Conservation (phyloP, 129 eudicot genomes). For the Centaurea solstitialis region DNA sequence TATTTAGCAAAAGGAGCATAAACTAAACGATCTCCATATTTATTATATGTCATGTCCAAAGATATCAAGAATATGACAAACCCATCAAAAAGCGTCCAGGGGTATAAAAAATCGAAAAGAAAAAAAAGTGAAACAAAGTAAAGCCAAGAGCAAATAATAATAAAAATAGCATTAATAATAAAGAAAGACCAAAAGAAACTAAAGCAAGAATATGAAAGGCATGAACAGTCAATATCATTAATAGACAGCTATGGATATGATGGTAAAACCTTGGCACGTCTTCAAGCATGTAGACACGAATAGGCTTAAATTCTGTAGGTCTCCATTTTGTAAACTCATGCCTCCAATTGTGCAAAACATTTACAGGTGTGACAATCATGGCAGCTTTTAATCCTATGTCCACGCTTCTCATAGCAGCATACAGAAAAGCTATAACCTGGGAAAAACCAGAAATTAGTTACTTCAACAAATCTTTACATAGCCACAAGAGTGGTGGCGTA, state of each 20-base stretch:
- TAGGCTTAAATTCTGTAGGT: conserved; percentile 83
- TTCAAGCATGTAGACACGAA: conserved; percentile 87
- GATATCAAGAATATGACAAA: not conserved
- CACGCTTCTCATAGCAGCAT: conserved; percentile 92
- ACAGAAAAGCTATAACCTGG: conserved; percentile 89
- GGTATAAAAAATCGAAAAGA: not conserved
- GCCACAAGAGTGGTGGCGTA: too few species aligned
- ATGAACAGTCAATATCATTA: not conserved
- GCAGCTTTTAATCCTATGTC: conserved; percentile 84
- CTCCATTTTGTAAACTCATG: conserved; percentile 86
- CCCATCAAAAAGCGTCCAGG: not conserved
- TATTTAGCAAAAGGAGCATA: too few species aligned
- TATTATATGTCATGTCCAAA: not conserved
- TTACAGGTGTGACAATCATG: conserved; percentile 88
- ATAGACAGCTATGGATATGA: not conserved
- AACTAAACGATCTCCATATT: not conserved
- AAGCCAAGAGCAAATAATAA: conserved; percentile 33
- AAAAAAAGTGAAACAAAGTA: not conserved
- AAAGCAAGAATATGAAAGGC: not conserved
- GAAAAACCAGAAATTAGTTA: conserved; percentile 14
- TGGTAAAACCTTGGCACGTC: conserved; percentile 76
- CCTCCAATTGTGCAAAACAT: conserved; percentile 96
- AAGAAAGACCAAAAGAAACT: not conserved
- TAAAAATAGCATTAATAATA: not conserved
- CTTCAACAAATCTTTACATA: not conserved